A percentile compares a stretch with the other conserved stretches of the same genome.
phyloP scores from a whole-genome alignment of 139 green algal species.

The Volvox africanus region DNA sequence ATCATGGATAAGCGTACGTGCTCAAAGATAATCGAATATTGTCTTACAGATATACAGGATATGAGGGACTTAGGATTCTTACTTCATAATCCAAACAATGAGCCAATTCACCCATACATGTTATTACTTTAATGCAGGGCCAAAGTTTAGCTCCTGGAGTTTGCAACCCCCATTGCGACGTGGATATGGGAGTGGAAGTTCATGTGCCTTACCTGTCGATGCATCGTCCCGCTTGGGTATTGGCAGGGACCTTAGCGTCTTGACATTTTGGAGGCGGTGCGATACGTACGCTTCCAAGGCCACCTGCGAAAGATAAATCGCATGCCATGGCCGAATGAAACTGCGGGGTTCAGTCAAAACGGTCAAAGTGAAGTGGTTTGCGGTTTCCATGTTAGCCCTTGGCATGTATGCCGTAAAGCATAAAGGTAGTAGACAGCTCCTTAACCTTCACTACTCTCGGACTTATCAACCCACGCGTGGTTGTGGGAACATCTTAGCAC shows the following conservation, averaged over 20 bases:
- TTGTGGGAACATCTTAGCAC: too few species aligned
- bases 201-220: background rate
- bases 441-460: too few species aligned
- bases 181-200: too few species aligned
- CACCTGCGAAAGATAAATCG: background rate
- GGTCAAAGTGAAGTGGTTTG: too few species aligned
- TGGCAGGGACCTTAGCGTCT: background rate
- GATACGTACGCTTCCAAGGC: background rate
- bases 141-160: background rate
- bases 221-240: background rate
- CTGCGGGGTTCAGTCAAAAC: background rate
- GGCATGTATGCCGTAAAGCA: background rate
- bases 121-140: background rate
- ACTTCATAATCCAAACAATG: background rate
- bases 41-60: too few species aligned
- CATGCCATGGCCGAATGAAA: too few species aligned
- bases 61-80: background rate
- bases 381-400: background rate
- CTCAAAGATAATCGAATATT: too few species aligned
- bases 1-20: too few species aligned
- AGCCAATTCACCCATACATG: background rate
- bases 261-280: background rate
- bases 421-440: too few species aligned
- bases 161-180: background rate
- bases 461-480: too few species aligned